Evolutionary conservation across 768 basidiomycete species (phyloP).

Genomic region (Pleurotus salmoneostramineus): DNA sequence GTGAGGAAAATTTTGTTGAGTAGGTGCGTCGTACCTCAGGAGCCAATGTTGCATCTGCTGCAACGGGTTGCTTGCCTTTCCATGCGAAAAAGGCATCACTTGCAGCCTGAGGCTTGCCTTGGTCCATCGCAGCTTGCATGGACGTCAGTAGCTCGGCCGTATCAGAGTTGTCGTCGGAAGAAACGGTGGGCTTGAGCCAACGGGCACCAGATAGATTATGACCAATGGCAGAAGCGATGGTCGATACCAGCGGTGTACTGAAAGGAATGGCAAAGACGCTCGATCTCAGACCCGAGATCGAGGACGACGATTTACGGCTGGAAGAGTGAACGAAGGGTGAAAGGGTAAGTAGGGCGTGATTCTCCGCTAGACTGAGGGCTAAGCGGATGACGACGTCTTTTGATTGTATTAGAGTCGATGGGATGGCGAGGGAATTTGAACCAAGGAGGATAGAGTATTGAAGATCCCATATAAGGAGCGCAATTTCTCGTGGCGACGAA

Average conservation of each 20-base stretch:
- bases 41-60: slow-evolving; percentile 7
- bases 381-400: slow-evolving; percentile 24
- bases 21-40: not conserved
- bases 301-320: slow-evolving; percentile 13
- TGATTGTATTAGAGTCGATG: slow-evolving; percentile 33
- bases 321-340: slow-evolving; percentile 3
- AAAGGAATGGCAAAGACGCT: slow-evolving; percentile 60
- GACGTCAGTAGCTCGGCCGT: slow-evolving; percentile 13
- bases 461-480: slow-evolving; percentile 64
- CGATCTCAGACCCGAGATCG: slow-evolving; percentile 33
- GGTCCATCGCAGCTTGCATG: slow-evolving; percentile 28
- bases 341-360: slow-evolving; percentile 50
- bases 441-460: slow-evolving; percentile 65
- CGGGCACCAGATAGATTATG: slow-evolving; percentile 35
- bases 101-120: slow-evolving; percentile 45
- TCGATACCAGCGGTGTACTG: slow-evolving; percentile 49
- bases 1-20: not conserved
- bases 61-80: slow-evolving; percentile 32
- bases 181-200: slow-evolving; percentile 36
- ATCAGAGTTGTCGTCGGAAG: not conserved
- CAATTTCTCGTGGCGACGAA: slow-evolving; percentile 31
- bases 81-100: slow-evolving; percentile 62
- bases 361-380: slow-evolving; percentile 27
- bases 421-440: slow-evolving; percentile 45
- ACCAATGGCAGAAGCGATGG: slow-evolving; percentile 61